phyloP scores from a whole-genome alignment of 805 yeast genomes.

The Wickerhamiella azyma region DNA sequence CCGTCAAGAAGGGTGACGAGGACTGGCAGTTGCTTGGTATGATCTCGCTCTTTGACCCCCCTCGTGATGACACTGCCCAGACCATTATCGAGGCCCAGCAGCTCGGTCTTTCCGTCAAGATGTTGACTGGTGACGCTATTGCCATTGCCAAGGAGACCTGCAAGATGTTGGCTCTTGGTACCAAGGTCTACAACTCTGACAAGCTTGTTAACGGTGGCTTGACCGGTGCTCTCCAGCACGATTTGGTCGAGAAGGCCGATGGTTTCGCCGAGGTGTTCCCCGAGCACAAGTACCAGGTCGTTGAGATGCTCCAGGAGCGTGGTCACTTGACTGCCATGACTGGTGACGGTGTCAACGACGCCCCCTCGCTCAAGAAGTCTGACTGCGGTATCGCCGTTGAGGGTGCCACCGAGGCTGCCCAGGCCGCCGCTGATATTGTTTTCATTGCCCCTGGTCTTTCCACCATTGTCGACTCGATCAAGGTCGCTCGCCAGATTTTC shows the following conservation, averaged over 20 bases:
- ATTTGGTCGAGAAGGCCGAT: slow-evolving; percentile 93
- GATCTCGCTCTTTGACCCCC: slow-evolving; percentile 98
- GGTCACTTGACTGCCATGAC: slow-evolving; percentile 98
- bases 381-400: slow-evolving; percentile 95
- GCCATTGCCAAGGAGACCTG: slow-evolving; percentile 98
- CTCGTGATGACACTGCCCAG: slow-evolving; percentile 95
- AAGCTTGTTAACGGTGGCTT: slow-evolving; percentile 91
- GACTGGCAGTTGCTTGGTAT: slow-evolving; percentile 97
- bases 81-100: slow-evolving; percentile 85
- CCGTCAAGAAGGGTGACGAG: slow-evolving; percentile 97
- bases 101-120: slow-evolving; percentile 90
- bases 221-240: slow-evolving; percentile 96
- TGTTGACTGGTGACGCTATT: slow-evolving; percentile 98
- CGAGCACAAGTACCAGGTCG: slow-evolving; percentile 92
- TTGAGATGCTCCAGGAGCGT: slow-evolving; percentile 87
- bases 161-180: slow-evolving; percentile 93
- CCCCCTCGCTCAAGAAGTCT: slow-evolving; percentile 94
- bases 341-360: slow-evolving; percentile 99
- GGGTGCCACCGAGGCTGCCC: slow-evolving; percentile 95
- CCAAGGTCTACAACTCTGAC: slow-evolving; percentile 93
- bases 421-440: slow-evolving; percentile 94
- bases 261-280: slow-evolving; percentile 99
- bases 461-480: slow-evolving; percentile 86
- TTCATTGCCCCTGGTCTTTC: slow-evolving; percentile 92
- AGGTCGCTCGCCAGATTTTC: slow-evolving; percentile 94